phyloP scores from a whole-genome alignment of 176 grass and related monocot species.

The Thalia dealbata region DNA sequence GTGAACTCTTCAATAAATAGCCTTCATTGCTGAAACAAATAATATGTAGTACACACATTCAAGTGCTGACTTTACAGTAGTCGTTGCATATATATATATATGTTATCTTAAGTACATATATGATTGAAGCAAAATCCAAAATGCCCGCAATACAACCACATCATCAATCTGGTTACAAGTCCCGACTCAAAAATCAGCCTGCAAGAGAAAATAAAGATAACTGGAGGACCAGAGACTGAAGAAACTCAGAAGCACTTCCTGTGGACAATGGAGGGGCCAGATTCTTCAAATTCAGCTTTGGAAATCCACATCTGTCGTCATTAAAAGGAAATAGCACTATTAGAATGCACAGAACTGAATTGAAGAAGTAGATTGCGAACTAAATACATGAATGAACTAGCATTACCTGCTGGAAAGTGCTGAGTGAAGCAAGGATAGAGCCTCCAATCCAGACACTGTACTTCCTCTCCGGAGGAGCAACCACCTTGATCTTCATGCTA shows the following conservation, averaged over 20 bases:
- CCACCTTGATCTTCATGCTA: slow-evolving; percentile 8
- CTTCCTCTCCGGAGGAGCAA: slow-evolving; percentile 1
- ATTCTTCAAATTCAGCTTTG: slow-evolving; percentile 2
- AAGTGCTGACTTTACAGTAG: background rate
- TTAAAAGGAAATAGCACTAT: background rate
- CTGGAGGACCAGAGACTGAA: background rate
- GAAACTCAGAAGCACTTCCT: slow-evolving; percentile 9
- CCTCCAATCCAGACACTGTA: slow-evolving; percentile 13
- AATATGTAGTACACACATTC: background rate
- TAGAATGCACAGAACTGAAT: background rate
- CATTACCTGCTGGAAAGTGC: slow-evolving; percentile 4
- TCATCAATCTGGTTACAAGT: background rate
- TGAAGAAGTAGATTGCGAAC: background rate
- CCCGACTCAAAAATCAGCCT: background rate
- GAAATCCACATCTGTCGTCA: background rate
- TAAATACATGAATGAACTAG: background rate
- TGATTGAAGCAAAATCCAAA: background rate
- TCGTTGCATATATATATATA: background rate
- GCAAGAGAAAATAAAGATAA: background rate
- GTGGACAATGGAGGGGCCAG: slow-evolving; percentile 2
- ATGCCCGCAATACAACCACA: background rate
- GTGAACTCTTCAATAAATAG: background rate
- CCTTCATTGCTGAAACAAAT: background rate
- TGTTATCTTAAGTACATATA: background rate
- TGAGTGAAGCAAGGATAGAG: slow-evolving; percentile 3